Evolutionary conservation across 2,329 filamentous ascomycete species (phyloP).

Genomic region (Teratosphaeria zuluensis): DNA sequence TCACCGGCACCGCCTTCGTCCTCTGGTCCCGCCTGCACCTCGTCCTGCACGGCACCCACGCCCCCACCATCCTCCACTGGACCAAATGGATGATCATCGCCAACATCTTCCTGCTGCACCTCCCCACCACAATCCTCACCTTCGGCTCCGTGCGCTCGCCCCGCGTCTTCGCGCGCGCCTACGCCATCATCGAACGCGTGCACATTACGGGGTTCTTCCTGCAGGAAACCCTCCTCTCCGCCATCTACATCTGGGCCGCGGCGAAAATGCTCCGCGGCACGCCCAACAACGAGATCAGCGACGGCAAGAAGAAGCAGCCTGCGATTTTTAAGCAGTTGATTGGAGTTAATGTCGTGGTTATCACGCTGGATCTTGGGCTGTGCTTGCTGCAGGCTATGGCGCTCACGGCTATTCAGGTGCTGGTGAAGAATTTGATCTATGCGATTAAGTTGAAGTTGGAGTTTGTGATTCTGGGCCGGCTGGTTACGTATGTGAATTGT

Average conservation of each 20-base stretch:
- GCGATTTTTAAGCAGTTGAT: too few relatives aligned
- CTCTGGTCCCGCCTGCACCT: neutral
- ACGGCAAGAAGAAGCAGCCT: too few relatives aligned
- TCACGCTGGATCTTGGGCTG: too few relatives aligned
- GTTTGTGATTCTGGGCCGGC: too few relatives aligned
- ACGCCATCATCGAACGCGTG: neutral
- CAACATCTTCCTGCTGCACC: conserved; percentile 44
- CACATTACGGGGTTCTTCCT: neutral
- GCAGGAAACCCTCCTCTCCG: neutral
- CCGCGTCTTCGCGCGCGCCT: neutral
- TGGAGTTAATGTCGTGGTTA: too few relatives aligned
- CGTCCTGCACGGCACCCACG: conserved; percentile 24
- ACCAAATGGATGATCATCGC: conserved; percentile 50
- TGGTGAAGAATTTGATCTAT: too few relatives aligned
- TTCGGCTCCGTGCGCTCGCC: conserved; percentile 38
- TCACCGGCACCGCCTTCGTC: neutral
- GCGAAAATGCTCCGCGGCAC: neutral
- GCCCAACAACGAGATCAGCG: too few relatives aligned
- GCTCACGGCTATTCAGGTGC: too few relatives aligned
- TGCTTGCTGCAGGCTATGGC: too few relatives aligned
- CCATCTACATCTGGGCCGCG: neutral
- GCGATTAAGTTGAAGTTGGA: too few relatives aligned
- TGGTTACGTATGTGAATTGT: too few relatives aligned
- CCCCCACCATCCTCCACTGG: conserved; percentile 38
- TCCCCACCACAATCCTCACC: conserved; percentile 46